phyloP scores from a whole-genome alignment of 2,329 filamentous ascomycete genomes.

The Ophiocordyceps australis region DNA sequence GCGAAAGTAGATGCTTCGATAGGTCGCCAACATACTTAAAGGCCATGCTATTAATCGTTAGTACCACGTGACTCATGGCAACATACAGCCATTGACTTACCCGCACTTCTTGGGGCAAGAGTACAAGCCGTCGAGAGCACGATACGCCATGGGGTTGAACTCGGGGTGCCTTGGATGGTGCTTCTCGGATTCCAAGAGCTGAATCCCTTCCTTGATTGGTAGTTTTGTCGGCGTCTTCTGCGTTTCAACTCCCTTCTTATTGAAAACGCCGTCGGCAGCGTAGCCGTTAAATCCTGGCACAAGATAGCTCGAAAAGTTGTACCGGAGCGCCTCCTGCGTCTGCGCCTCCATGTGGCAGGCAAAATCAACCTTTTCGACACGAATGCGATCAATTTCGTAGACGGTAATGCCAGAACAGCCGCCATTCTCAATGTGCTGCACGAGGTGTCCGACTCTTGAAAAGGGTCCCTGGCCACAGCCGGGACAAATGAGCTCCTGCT shows the following conservation, averaged over 20 bases:
- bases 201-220: too few relatives aligned
- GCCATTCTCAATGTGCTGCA: constrained; percentile 25
- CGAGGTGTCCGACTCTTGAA: constrained; percentile 14
- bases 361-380: constrained; percentile 19
- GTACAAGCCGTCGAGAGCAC: too few relatives aligned
- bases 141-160: too few relatives aligned
- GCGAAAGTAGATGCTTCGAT: constrained; percentile 23
- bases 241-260: too few relatives aligned
- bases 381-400: constrained; percentile 12
- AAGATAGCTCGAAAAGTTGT: constrained; percentile 9
- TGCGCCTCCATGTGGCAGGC: constrained; percentile 9
- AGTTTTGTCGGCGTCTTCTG: too few relatives aligned
- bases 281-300: too few relatives aligned
- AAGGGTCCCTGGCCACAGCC: constrained; percentile 22
- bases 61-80: too few relatives aligned
- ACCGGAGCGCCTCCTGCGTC: constrained; percentile 9
- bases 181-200: too few relatives aligned
- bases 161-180: too few relatives aligned
- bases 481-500: constrained; percentile 25
- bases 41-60: constrained; percentile 21
- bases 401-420: constrained; percentile 18
- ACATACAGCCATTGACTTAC: too few relatives aligned
- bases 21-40: constrained; percentile 16
- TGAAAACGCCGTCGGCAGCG: too few relatives aligned
- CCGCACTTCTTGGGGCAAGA: constrained; percentile 36